Evolutionary conservation across 2,329 filamentous ascomycete species (phyloP), one percentile per base, ranked within the genome.

Genomic region (Cercospora brassicicola): DNA sequence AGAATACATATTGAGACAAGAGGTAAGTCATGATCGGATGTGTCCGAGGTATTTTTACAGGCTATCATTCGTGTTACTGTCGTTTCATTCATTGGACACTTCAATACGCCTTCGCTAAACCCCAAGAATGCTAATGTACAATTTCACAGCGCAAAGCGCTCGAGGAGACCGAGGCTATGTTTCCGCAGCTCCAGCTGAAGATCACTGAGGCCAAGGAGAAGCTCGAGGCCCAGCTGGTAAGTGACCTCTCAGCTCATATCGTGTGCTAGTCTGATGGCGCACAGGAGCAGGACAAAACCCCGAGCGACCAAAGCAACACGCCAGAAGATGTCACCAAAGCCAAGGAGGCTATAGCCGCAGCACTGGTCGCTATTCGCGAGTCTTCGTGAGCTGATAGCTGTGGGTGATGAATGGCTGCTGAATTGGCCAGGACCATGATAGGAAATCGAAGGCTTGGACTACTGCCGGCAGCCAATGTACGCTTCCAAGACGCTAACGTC

Each of bases 121-220:
- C 45, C 31, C 61, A 63, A 39, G 18, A 26, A n/a, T 67, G 60
- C 66, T 65, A 61, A 66, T 68, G 26, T 61, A 65, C 66, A 60
- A 55, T 23, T 28, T 55, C 31, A 13, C 75, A 97, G 93, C 87
- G 87, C 82, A 87, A 88, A 83, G 94, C 91, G 23, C 83, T 93
- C n/a, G 89, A 93, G 72, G 92, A 99, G 82, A 98, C 95, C 8
- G 91, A 91, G 78, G 91, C 89, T 65, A 88, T 98, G 30, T 91
- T 98, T 74, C 90, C 85, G 2, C 88, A 88, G 1, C 81, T 98
- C 72, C 87, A 86, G 74, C 79, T 87, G 76, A 90, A 92, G 76
- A 93, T 97, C 73, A 81, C 80, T 56, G 88, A 90, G 65, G 90
- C 93, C 1, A 82, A 94, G 48, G 83, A 86, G 66, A 92, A 89